Conservation (phyloP, 306 rosid genomes). For the Hippophae tibetana region DNA sequence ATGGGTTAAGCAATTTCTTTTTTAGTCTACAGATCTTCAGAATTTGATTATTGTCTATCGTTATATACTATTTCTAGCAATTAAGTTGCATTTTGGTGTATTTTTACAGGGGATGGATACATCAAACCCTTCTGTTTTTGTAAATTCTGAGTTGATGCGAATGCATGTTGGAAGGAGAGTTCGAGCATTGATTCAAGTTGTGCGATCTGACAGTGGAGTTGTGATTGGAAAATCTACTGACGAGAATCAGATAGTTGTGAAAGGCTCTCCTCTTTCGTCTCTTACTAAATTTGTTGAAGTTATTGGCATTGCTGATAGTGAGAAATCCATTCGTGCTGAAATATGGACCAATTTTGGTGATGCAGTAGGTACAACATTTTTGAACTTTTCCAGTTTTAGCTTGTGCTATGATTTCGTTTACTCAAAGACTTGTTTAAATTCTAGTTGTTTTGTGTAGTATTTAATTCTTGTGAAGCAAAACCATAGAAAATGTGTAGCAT, state of each 20-base stretch:
- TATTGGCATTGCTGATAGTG: slow-evolving; percentile 68
- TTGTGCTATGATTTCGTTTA: too few relatives aligned
- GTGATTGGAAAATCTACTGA: slow-evolving; percentile 72
- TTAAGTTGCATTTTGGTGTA: slow-evolving; percentile 1
- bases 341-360: slow-evolving; percentile 81
- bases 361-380: slow-evolving; percentile 43
- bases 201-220: slow-evolving; percentile 37
- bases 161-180: slow-evolving; percentile 58
- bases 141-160: slow-evolving; percentile 57
- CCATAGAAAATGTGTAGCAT: too few relatives aligned
- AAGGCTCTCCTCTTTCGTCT: slow-evolving; percentile 43
- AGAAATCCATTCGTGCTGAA: slow-evolving; percentile 63
- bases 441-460: too few relatives aligned
- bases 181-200: slow-evolving; percentile 66
- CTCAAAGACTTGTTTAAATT: too few relatives aligned
- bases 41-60: too few relatives aligned
- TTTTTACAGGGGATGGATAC: slow-evolving; percentile 63
- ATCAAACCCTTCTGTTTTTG: slow-evolving; percentile 68
- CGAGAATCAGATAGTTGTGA: slow-evolving; percentile 52
- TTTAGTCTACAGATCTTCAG: too few relatives aligned
- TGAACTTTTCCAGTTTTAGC: neutral
- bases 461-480: too few relatives aligned
- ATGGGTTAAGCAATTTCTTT: too few relatives aligned
- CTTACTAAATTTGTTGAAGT: slow-evolving; percentile 71
- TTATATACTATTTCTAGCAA: too few relatives aligned